These are phyloP conservation scores for Phytophthora macrochlamydospora DNA, from an alignment of 352 stramenopile genomes.

Conservation along the genomic window DNA sequence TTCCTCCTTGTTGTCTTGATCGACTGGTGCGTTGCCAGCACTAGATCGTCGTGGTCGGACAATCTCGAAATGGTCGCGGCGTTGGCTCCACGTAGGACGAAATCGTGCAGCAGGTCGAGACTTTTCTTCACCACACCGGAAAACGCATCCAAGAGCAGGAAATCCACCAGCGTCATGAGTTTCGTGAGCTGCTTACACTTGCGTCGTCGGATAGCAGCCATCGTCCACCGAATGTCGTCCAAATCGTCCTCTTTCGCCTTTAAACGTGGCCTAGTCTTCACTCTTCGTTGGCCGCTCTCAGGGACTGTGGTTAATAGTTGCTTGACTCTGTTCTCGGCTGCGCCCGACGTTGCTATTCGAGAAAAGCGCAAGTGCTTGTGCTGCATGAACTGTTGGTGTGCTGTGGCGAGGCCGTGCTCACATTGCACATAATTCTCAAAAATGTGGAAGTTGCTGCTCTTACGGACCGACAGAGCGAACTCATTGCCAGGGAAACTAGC, in stretches of 20 bases:
- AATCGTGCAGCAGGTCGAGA: constrained; percentile 43
- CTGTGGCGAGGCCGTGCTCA: constrained; percentile 53
- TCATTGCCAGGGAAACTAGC: constrained; percentile 54
- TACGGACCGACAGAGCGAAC: constrained; percentile 56
- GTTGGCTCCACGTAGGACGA: constrained; percentile 52
- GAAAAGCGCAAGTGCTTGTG: constrained; percentile 59
- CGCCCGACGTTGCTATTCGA: constrained; percentile 8
- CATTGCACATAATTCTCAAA: constrained; percentile 61
- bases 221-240: constrained; percentile 71
- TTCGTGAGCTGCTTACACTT: constrained; percentile 61
- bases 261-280: constrained; percentile 10
- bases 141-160: constrained; percentile 57
- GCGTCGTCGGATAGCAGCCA: constrained; percentile 65
- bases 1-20: constrained; percentile 1
- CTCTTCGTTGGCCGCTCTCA: constrained; percentile 1
- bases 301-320: constrained; percentile 11
- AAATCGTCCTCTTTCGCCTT: constrained; percentile 28
- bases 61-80: constrained; percentile 37
- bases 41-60: constrained; percentile 25
- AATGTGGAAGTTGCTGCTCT: constrained; percentile 67
- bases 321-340: constrained; percentile 26
- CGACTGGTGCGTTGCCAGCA: constrained; percentile 19
- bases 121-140: constrained; percentile 45
- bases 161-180: constrained; percentile 61
- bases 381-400: constrained; percentile 48